Base-by-base conservation (phyloP, 2,329 filamentous ascomycete species). In the Paecilomyces formosus region DNA sequence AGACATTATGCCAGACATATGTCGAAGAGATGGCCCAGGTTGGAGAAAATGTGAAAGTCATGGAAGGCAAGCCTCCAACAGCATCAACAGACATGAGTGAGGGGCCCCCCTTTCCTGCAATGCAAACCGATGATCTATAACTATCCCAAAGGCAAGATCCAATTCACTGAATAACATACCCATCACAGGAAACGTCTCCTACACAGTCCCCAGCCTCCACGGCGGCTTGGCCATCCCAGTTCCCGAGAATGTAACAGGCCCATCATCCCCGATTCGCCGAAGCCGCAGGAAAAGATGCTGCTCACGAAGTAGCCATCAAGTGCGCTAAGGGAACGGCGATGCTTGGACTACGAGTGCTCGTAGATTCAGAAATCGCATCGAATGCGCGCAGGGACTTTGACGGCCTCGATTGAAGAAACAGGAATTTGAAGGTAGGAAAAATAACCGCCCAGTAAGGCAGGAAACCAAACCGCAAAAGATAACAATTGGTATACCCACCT, bases 171-270 rank as follows among this genome's bases (percentile, higher is more conserved):
- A 39, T 13, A 13, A 39, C 13, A 13, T 12, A 26, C 3, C 24
- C 24, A 26, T 15, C 9, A 33, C 30, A 61, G 77, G 77, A 31
- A 79, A 80, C 55, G 75, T 80, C 3, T 72, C 73, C 1, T 73
- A 79, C 51, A 61, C 68, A 2, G 67, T 78, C 11, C 78, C 78
- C 3, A 70, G 70, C 45, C 78, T 81, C 57, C 78, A 80, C 63
- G 76, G 75, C 7, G 72, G 70, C 1, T 80, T 81, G 58, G 68
- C 66, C 4, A 76, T 81, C 33, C 70, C 75, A 1, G 69, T 73
- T 3, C 63, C 70, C 1, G 70, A 71, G 35, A 72, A 58, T 11
- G 60, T 58, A 13, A 58, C 57, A 15, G 58, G 57, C 15, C 15
- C 58, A 61, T 75, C 1, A 67, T 26, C 70, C 70, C 21, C 62